phyloP scores from a whole-genome alignment of 768 basidiomycete species.

The Mrakia frigida region DNA sequence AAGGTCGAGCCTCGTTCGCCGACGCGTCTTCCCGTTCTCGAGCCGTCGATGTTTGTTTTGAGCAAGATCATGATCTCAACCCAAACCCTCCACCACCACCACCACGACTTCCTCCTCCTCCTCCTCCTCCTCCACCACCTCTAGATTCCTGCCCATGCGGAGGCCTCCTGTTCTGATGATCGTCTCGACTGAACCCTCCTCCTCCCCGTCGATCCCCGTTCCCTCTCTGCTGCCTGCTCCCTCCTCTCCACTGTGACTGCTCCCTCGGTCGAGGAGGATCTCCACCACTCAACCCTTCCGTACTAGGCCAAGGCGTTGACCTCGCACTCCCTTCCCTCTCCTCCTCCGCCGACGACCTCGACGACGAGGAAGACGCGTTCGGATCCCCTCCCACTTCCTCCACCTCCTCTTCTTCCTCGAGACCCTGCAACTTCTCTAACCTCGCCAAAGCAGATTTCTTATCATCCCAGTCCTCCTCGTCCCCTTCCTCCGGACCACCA shows the following conservation, averaged over 20 bases:
- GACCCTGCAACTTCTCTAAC: not conserved
- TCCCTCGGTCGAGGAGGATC: not conserved
- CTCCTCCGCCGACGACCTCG: not conserved
- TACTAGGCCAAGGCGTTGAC: constrained; percentile 5
- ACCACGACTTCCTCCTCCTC: not conserved
- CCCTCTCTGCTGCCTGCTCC: not conserved
- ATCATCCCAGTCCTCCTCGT: not conserved
- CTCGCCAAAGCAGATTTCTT: not conserved
- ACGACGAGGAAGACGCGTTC: not conserved
- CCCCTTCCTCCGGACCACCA: not conserved
- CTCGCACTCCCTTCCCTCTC: not conserved
- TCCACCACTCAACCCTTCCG: not conserved
- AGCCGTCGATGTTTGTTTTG: not conserved
- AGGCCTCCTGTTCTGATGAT: not conserved
- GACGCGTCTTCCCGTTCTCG: not conserved
- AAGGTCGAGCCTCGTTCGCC: not conserved
- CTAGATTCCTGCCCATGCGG: not conserved
- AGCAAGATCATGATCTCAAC: not conserved
- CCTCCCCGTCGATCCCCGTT: not conserved
- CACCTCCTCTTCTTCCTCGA: not conserved
- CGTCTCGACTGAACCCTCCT: not conserved
- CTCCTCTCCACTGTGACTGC: not conserved
- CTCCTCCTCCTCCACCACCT: not conserved
- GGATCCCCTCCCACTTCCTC: not conserved
- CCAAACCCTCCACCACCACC: not conserved